Base-by-base conservation (phyloP, 768 basidiomycete genomes). In the Peribolospora baueri region DNA sequence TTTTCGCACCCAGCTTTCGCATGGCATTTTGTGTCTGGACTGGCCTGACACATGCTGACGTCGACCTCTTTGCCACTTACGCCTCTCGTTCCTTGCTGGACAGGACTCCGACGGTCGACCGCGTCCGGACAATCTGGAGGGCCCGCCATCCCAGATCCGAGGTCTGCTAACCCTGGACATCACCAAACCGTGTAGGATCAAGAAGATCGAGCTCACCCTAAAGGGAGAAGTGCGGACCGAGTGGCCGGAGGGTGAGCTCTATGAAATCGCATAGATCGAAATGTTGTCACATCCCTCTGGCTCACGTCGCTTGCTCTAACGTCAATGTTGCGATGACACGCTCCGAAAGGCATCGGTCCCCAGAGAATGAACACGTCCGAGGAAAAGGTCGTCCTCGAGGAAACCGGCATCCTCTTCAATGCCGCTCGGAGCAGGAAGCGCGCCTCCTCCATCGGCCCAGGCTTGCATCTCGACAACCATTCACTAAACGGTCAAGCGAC, bases 171-270 rank as follows among this genome's bases (percentile, higher is more conserved):
- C 75, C 2, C 69, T 84, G 56, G 71, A 70, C 10, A 67, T 82
- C 46, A 70, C 71, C 40, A 91, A 91, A 65, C 78, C 87, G 0
- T 86, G 78, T 53, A 79, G 79, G 65, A 79, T 98, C 60, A 79
- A 81, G 41, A 82, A 79, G 62, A 88, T 98, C 56, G 80, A 80
- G 54, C 71, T 93, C 45, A 77, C 79, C 65, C 69, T 98, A 25
- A 71, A 78, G 48, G 88, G 83, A 2, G 80, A 72, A 56, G 73
- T 79, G 3, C 68, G 72, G 37, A 82, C 79, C 4, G 74, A 77
- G 43, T 93, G 86, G 81, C 79, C 81, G 2, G 87, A 93, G 74
- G 84, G 90, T 87, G 57, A 52, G 73, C 65, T n/a, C 37, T 8
- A 40, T 38, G 5, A 36, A 25, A 6, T 25, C 25, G 25, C 25